Evolutionary conservation across 2,329 filamentous ascomycete species (phyloP).

Genomic region (Sporothrix protearum): DNA sequence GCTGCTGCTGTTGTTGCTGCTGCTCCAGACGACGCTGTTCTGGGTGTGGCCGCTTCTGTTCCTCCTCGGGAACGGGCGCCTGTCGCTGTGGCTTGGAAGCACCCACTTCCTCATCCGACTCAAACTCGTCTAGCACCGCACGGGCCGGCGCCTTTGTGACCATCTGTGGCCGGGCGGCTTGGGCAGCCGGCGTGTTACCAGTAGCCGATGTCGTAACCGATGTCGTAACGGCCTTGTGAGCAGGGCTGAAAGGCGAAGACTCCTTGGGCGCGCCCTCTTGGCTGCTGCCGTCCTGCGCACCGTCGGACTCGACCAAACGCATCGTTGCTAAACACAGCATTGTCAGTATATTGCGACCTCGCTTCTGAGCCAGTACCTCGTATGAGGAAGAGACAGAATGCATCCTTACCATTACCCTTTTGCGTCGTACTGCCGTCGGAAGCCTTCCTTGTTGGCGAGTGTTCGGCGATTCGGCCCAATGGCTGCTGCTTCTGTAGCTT

Average conservation of each 20-base stretch:
- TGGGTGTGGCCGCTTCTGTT: conserved; percentile 2
- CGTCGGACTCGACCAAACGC: conserved; percentile 55
- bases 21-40: conserved; percentile 30
- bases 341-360: not conserved
- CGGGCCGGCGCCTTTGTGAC: conserved; percentile 58
- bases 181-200: conserved; percentile 37
- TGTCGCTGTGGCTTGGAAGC: conserved; percentile 32
- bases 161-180: conserved; percentile 53
- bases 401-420: conserved; percentile 2
- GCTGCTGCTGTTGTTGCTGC: conserved; percentile 42
- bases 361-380: not conserved
- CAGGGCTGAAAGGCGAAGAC: not conserved
- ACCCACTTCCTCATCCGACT: conserved; percentile 48
- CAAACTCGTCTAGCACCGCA: conserved; percentile 68
- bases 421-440: conserved; percentile 25
- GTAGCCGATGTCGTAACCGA: conserved; percentile 38
- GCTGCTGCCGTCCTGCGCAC: conserved; percentile 39
- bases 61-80: conserved; percentile 32
- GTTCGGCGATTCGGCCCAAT: conserved; percentile 32
- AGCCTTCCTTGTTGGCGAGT: conserved; percentile 44
- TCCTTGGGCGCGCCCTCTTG: conserved; percentile 6
- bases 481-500: conserved; percentile 69
- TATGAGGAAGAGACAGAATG: not conserved
- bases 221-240: conserved; percentile 42
- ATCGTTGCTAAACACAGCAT: conserved; percentile 41